Evolutionary conservation across 1,139 yeast genomes (phyloP).

Genomic region (Geotrichum bryndzae): DNA sequence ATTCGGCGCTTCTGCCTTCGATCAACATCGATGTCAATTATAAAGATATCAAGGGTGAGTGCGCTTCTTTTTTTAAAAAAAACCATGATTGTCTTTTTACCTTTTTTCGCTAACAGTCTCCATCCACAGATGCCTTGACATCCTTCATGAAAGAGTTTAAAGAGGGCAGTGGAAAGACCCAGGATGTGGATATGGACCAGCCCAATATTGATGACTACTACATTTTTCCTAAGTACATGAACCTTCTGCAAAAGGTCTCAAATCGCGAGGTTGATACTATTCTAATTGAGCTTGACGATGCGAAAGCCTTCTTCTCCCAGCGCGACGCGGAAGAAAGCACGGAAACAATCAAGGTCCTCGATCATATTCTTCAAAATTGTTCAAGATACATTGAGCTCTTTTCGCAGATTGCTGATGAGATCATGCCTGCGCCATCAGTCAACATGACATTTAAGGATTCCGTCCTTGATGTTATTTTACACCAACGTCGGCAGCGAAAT

Average conservation of each 20-base stretch:
- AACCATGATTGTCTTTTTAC: not conserved
- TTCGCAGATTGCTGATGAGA: conserved; percentile 64
- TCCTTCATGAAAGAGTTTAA: conserved; percentile 27
- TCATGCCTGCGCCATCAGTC: conserved; percentile 76
- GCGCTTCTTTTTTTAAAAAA: not conserved
- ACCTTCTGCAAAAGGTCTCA: conserved; percentile 69
- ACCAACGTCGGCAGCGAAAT: conserved; percentile 81
- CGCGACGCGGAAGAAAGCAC: conserved; percentile 33
- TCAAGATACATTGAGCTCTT: conserved; percentile 74
- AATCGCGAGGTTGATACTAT: conserved; percentile 71
- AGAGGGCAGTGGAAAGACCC: conserved; percentile 17
- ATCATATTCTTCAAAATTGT: conserved; percentile 64
- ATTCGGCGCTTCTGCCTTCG: conserved; percentile 41
- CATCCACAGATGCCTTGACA: conserved; percentile 19
- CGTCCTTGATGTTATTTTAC: conserved; percentile 86
- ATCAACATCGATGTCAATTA: conserved; percentile 52
- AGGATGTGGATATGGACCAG: conserved; percentile 19
- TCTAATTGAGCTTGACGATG: conserved; percentile 76
- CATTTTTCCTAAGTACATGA: conserved; percentile 59
- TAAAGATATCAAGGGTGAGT: conserved; percentile 38
- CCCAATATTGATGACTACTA: conserved; percentile 18
- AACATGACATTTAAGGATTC: conserved; percentile 80
- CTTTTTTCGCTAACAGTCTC: not conserved
- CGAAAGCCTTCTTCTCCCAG: conserved; percentile 52
- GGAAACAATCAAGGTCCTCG: conserved; percentile 41